These are phyloP conservation scores for Stephanocyclus meneghinianus DNA, from an alignment of 352 stramenopile species.

Conservation along the genomic window DNA sequence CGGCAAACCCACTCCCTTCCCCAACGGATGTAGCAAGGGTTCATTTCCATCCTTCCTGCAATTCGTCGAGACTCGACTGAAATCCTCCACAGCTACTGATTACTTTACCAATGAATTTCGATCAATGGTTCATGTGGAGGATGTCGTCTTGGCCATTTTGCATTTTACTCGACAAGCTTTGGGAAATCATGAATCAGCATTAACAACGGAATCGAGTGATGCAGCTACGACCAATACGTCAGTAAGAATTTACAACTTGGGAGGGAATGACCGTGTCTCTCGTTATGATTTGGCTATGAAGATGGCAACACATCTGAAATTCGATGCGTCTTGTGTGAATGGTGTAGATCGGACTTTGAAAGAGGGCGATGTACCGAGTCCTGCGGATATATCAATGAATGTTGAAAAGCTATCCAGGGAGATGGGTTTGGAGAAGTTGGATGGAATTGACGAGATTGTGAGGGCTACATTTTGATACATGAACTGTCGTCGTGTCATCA, in stretches of 20 bases:
- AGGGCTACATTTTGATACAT: constrained; percentile 15
- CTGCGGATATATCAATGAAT: constrained; percentile 45
- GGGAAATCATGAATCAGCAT: background rate
- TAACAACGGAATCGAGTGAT: background rate
- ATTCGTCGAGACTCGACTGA: constrained; percentile 38
- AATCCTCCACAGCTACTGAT: constrained; percentile 12
- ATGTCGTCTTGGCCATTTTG: constrained; percentile 32
- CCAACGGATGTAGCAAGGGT: constrained; percentile 28
- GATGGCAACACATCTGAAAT: constrained; percentile 25
- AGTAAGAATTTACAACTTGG: constrained; percentile 35
- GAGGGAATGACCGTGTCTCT: constrained; percentile 30
- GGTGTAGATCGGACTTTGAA: constrained; percentile 11
- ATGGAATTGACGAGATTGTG: constrained; percentile 34
- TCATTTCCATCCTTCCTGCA: constrained; percentile 44
- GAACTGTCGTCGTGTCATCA: background rate
- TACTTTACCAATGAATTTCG: constrained; percentile 46
- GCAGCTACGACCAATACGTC: background rate
- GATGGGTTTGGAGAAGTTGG: constrained; percentile 12
- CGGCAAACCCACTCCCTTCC: constrained; percentile 19
- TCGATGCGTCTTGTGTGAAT: constrained; percentile 10
- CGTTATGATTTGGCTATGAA: constrained; percentile 34
- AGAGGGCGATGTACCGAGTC: constrained; percentile 25
- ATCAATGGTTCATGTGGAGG: constrained; percentile 22
- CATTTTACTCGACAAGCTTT: constrained; percentile 33
- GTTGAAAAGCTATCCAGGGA: constrained; percentile 26